Percentiles rank a stretch among this genome's conserved stretches.
Conservation (phyloP, 2,329 filamentous ascomycete species). For the Lasiodiplodia hormozganensis region DNA sequence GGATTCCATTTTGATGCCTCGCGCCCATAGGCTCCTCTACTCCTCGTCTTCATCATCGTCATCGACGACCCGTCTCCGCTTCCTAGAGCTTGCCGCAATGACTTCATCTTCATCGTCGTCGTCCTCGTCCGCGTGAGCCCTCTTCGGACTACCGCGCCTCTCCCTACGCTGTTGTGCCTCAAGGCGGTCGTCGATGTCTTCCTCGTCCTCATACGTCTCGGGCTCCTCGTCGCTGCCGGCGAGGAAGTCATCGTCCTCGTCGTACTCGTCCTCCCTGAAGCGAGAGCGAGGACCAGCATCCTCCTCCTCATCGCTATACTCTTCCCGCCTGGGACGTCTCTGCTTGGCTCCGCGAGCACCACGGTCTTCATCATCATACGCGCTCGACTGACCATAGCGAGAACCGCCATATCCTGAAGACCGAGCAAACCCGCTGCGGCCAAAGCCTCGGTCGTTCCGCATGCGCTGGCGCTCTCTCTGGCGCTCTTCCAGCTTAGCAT, state of each 20-base stretch:
- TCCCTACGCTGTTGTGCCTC: conserved; percentile 49
- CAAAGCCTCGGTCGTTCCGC: conserved; percentile 56
- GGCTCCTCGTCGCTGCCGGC: conserved; percentile 77
- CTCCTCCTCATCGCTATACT: conserved; percentile 76
- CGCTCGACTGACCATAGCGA: conserved; percentile 49
- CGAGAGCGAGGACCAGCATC: conserved; percentile 68
- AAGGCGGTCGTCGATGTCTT: conserved; percentile 52
- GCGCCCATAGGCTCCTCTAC: background rate
- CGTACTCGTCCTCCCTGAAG: conserved; percentile 75
- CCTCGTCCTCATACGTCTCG: conserved; percentile 66
- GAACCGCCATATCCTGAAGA: conserved; percentile 64
- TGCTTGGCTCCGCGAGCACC: conserved; percentile 41
- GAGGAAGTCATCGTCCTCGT: conserved; percentile 80
- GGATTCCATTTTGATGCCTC: background rate
- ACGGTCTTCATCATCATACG: conserved; percentile 72
- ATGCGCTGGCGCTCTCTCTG: conserved; percentile 65
- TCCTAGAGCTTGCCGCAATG: conserved; percentile 39
- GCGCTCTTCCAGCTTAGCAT: conserved; percentile 44
- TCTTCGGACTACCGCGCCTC: conserved; percentile 48
- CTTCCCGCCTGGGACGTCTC: conserved; percentile 47
- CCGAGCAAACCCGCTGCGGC: conserved; percentile 58
- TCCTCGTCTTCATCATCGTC: conserved; percentile 55
- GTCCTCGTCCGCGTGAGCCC: conserved; percentile 39
- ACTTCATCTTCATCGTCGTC: conserved; percentile 49
- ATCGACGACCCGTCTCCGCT: conserved; percentile 53